These are phyloP conservation scores for Camelina neglecta DNA, from an alignment of 345 rosid genomes.

Conservation along the genomic window DNA sequence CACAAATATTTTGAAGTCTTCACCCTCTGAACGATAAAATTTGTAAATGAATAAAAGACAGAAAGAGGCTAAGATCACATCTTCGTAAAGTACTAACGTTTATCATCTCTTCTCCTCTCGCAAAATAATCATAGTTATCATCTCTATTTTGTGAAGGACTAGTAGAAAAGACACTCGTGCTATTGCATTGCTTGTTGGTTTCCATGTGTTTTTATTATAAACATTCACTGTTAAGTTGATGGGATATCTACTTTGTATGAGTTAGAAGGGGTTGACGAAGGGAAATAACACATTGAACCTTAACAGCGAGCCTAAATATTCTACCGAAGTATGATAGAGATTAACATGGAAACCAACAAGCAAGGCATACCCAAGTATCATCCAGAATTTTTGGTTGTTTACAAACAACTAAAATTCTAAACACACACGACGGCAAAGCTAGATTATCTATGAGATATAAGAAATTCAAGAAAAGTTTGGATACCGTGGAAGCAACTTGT, in stretches of 20 bases:
- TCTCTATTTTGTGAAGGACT: not conserved
- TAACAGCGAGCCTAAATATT: constrained; percentile 6
- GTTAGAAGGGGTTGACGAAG: not conserved
- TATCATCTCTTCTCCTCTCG: constrained; percentile 3
- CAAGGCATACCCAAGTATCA: constrained; percentile 5
- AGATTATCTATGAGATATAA: constrained; percentile 17
- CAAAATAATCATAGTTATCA: constrained; percentile 4
- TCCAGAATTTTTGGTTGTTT: constrained; percentile 11
- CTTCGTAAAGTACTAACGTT: not conserved
- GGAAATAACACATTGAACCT: not conserved
- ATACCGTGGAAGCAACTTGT: constrained; percentile 81
- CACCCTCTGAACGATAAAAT: constrained; percentile 5
- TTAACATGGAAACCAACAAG: constrained; percentile 16
- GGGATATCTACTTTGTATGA: not conserved
- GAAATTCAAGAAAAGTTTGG: constrained; percentile 35
- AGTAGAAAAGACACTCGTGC: not conserved
- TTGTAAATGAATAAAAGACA: not conserved
- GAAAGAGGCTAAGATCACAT: constrained; percentile 13
- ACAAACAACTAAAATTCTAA: constrained; percentile 8
- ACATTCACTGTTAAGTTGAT: not conserved
- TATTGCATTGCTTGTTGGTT: not conserved
- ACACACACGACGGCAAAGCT: constrained; percentile 12
- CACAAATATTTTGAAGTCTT: not conserved
- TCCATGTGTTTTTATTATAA: not conserved
- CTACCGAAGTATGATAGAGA: constrained; percentile 7